A percentile compares a stretch with the other conserved stretches of the same genome.
These are phyloP conservation scores for Casuarina glauca DNA, from an alignment of 306 rosid species.

Conservation along the genomic window DNA sequence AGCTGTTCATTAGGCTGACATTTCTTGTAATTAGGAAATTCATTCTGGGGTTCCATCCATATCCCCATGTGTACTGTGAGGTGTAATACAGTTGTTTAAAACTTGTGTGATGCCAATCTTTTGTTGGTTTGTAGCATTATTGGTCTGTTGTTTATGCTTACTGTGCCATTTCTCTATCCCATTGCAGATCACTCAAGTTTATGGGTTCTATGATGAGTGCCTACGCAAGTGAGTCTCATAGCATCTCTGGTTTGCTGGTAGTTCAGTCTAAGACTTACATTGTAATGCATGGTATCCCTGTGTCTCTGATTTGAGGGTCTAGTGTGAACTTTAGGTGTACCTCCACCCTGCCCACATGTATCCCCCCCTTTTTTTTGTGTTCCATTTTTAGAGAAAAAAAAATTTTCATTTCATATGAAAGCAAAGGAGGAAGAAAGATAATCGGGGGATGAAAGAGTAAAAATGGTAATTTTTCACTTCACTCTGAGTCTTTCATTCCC, in stretches of 20 bases:
- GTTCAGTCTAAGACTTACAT: background rate
- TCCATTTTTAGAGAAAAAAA: background rate
- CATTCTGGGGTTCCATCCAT: background rate
- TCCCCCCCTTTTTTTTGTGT: no score
- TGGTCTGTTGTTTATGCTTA: constrained; percentile 24
- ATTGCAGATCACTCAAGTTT: constrained; percentile 96
- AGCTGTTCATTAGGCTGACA: constrained; percentile 1
- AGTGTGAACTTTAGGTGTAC: background rate
- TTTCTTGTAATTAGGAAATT: constrained; percentile 7
- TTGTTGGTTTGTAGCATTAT: background rate
- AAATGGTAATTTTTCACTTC: no score
- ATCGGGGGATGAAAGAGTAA: background rate
- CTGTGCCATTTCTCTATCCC: constrained; percentile 19
- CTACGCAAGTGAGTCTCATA: constrained; percentile 75
- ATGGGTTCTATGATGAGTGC: constrained; percentile 96
- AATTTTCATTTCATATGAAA: no score
- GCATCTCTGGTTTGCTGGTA: constrained; percentile 1
- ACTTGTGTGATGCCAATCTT: constrained; percentile 3
- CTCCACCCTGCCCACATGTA: no score
- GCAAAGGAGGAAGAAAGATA: background rate
- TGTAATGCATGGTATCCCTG: background rate
- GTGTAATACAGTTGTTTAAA: background rate
- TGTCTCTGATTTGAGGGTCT: background rate
- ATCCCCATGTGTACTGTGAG: background rate
- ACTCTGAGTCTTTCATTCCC: no score